Conservation (phyloP, 1,284 basidiomycete genomes). For the Stygiomarasmius scandens region DNA sequence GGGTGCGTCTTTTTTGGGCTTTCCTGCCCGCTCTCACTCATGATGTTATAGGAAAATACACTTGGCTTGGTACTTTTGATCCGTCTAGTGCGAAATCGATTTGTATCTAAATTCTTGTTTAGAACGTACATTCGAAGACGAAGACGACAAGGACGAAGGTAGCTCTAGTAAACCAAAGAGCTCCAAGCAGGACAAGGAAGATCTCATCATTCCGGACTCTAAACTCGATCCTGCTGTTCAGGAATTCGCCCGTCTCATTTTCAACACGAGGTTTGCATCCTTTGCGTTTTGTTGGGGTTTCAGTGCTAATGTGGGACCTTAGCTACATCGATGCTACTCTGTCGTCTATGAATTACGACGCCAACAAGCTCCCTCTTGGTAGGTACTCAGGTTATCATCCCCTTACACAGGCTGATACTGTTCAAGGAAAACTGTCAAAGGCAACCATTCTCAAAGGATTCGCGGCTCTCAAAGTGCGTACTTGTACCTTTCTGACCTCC, state of each 20-base stretch:
- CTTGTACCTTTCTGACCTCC: not conserved
- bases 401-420: constrained; percentile 3
- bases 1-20: constrained; percentile 33
- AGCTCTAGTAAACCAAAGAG: constrained; percentile 27
- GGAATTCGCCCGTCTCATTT: constrained; percentile 58
- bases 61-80: constrained; percentile 49
- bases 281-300: not conserved
- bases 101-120: not conserved
- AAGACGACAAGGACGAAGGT: constrained; percentile 28
- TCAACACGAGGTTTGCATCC: constrained; percentile 47
- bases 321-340: constrained; percentile 60
- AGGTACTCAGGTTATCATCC: constrained; percentile 16
- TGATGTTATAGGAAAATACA: constrained; percentile 53
- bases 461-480: constrained; percentile 53
- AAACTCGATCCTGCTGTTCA: constrained; percentile 50
- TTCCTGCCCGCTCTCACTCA: not conserved
- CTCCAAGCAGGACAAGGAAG: constrained; percentile 43
- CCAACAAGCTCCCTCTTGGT: constrained; percentile 68
- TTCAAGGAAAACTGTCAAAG: constrained; percentile 56
- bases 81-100: not conserved
- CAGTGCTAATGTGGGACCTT: not conserved
- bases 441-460: constrained; percentile 61
- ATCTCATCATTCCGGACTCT: constrained; percentile 48
- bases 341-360: constrained; percentile 73
- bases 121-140: constrained; percentile 56